These are phyloP conservation scores for Candida takata DNA, from an alignment of 805 yeast species.

Conservation along the genomic window DNA sequence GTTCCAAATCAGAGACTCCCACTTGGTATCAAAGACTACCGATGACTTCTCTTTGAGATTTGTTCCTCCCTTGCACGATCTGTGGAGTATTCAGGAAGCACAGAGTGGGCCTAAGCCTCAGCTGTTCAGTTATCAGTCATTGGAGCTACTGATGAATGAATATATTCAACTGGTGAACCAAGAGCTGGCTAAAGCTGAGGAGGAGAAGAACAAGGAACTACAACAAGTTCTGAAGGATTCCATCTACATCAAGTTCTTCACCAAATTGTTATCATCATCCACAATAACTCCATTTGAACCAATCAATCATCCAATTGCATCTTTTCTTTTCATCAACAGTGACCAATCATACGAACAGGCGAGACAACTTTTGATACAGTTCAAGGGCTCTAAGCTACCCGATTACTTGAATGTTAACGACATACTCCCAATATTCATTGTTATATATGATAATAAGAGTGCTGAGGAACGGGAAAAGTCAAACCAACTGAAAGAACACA, in stretches of 20 bases:
- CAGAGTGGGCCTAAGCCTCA: conserved; percentile 20
- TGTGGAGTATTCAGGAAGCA: conserved; percentile 24
- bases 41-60: conserved; percentile 56
- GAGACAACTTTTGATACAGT: conserved; percentile 47
- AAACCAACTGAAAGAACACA: conserved; percentile 27
- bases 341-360: conserved; percentile 49
- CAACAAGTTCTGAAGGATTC: conserved; percentile 32
- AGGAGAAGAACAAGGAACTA: conserved; percentile 21
- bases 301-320: conserved; percentile 78
- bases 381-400: conserved; percentile 43
- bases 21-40: conserved; percentile 39
- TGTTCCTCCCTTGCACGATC: conserved; percentile 30
- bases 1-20: conserved; percentile 45
- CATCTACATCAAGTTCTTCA: conserved; percentile 50
- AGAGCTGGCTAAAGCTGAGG: conserved; percentile 6
- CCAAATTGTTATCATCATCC: conserved; percentile 51
- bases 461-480: conserved; percentile 39
- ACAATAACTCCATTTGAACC: conserved; percentile 73
- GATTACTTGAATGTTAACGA: conserved; percentile 62
- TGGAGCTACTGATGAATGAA: conserved; percentile 29
- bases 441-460: conserved; percentile 41
- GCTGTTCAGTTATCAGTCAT: conserved; percentile 28
- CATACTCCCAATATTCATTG: conserved; percentile 44
- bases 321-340: conserved; percentile 59
- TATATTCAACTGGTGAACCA: conserved; percentile 26